phyloP scores from a whole-genome alignment of 2,329 filamentous ascomycete genomes.

The Aaosphaeria arxii region DNA sequence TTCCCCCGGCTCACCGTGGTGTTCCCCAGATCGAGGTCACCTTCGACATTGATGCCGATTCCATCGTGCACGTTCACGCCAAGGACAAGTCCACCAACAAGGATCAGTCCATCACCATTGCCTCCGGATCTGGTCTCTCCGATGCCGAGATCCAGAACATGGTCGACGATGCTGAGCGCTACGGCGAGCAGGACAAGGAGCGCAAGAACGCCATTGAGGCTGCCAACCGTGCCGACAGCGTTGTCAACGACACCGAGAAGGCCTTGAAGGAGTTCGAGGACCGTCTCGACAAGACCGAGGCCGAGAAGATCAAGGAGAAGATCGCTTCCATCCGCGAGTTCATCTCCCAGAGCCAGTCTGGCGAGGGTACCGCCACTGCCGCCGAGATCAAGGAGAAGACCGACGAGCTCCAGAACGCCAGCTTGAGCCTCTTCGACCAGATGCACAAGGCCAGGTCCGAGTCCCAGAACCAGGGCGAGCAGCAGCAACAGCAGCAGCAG shows the following conservation, averaged over 20 bases:
- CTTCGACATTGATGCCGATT: conserved; percentile 98
- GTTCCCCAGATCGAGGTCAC: conserved; percentile 97
- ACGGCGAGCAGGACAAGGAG: conserved; percentile 91
- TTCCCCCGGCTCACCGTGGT: conserved; percentile 92
- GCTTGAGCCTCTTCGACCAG: conserved; percentile 97
- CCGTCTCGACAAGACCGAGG: conserved; percentile 94
- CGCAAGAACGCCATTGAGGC: conserved; percentile 93
- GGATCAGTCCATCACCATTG: conserved; percentile 99
- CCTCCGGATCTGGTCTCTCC: conserved; percentile 93
- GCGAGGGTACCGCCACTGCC: conserved; percentile 80
- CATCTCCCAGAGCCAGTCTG: conserved; percentile 90
- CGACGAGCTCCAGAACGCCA: conserved; percentile 93
- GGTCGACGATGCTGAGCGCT: conserved; percentile 97
- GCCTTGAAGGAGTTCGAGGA: conserved; percentile 95
- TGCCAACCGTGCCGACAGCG: conserved; percentile 95
- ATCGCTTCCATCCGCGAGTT: conserved; percentile 81
- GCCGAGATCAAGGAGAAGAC: conserved; percentile 98
- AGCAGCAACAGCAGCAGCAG: conserved; percentile 41
- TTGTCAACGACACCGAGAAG: conserved; percentile 97
- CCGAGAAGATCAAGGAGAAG: conserved; percentile 91
- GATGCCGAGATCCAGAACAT: conserved; percentile 94
- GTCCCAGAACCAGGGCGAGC: conserved; percentile 44
- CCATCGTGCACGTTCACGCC: conserved; percentile 94
- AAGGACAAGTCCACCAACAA: conserved; percentile 99
- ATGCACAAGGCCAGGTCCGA: conserved; percentile 94